Evolutionary conservation across 2,329 filamentous ascomycete species (phyloP), one percentile per base, ranked within the genome.

Genomic region (Paraphaeosphaeria minitans): DNA sequence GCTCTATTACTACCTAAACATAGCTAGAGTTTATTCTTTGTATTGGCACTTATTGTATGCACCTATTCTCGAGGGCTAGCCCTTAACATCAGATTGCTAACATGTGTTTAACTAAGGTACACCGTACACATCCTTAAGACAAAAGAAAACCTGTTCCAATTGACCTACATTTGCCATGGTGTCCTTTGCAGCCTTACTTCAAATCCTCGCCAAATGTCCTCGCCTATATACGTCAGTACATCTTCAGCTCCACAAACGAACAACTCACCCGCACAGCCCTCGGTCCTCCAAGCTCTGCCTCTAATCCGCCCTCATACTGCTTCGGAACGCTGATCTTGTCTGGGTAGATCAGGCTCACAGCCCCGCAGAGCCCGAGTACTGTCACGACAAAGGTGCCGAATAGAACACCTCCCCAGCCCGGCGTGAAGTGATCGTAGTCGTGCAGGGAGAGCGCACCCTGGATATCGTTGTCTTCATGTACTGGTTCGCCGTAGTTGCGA

Each of bases 391-490:
- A 82, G 22, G 75, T 75, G 56, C 79, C 79, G 31, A 81, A 55
- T 53, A 82, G 66, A 12, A 97, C 87, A 33, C 85, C 80, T 59
- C 88, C 92, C 77, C 89, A 93, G 63, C 86, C 85, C 16, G 93
- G 82, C 51, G 85, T 89, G 72, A 87, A 85, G 84, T 95, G 94
- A 56, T 88, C 95, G 82, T 99, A 98, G 71, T 93, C 89, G 77
- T 95, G 88, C 2, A 92, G 87, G 52, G 91, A 90, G 80, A 99
- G 94, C 65, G 97, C 89, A 69, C 93, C 93, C 58, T 98, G 84
- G 58, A 93, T 85, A 77, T 99, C 96, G 79, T 97, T 90, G 78
- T 99, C 95, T 80, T 99, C 96, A 79, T 99, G 94, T 53, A 96
- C 87, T 13, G 94, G 92, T 80, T 99, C 96, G 79, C 93, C 93